phyloP scores from a whole-genome alignment of 352 stramenopile species.

The Phytopythium litorale region DNA sequence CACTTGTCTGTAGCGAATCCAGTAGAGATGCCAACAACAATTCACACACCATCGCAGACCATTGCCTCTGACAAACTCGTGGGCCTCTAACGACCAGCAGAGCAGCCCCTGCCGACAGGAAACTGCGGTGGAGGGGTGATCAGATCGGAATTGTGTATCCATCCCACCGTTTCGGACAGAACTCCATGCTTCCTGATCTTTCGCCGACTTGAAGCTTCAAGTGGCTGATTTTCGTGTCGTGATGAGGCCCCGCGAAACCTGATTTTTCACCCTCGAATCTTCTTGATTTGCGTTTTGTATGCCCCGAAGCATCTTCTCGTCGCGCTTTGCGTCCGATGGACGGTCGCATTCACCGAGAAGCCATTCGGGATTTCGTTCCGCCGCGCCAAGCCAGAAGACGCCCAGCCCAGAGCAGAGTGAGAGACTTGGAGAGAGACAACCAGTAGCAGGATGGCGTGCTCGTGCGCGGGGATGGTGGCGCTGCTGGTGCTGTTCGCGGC shows the following conservation, averaged over 20 bases:
- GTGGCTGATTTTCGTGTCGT: not conserved
- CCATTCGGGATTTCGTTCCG: conserved; percentile 2
- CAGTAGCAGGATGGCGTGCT: conserved; percentile 42
- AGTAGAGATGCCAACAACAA: too few species aligned
- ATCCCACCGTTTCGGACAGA: too few species aligned
- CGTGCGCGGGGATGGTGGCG: conserved; percentile 43
- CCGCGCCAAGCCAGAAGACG: not conserved
- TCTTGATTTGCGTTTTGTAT: not conserved
- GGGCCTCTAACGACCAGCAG: too few species aligned
- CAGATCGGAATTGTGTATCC: too few species aligned
- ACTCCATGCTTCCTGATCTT: too few species aligned
- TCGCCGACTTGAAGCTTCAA: not conserved
- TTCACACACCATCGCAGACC: too few species aligned
- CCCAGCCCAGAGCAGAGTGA: not conserved
- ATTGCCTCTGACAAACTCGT: too few species aligned
- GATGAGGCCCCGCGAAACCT: not conserved
- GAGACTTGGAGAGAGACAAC: not conserved
- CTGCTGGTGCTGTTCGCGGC: conserved; percentile 57
- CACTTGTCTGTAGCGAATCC: too few species aligned
- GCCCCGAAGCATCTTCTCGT: not conserved
- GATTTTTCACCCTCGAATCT: conserved; percentile 5
- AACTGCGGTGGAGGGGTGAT: too few species aligned
- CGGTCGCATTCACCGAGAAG: not conserved
- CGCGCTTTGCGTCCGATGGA: too few species aligned
- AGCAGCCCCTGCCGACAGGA: too few species aligned